Evolutionary conservation across 2,329 filamentous ascomycete genomes (phyloP).

Genomic region (Orbilia quercus): DNA sequence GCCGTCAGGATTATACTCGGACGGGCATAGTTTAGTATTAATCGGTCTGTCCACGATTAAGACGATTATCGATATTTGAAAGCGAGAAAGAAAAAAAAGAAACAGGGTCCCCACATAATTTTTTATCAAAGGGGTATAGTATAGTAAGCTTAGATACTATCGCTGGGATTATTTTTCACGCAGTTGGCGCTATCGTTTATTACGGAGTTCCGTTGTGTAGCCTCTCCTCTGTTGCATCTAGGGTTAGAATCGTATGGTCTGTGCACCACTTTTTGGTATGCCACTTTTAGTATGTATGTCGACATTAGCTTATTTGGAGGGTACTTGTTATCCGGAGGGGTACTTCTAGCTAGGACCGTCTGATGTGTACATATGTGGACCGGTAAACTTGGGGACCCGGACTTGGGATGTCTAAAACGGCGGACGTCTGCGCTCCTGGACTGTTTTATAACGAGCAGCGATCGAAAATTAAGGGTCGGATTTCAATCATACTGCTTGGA

Average conservation of each 20-base stretch:
- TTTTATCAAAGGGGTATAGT: not conserved
- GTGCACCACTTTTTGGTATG: constrained; percentile 35
- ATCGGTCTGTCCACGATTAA: too few relatives aligned
- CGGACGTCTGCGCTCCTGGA: too few relatives aligned
- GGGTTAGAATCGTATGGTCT: constrained; percentile 36
- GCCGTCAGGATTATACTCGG: constrained; percentile 31
- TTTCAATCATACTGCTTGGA: too few relatives aligned
- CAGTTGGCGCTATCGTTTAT: constrained; percentile 52
- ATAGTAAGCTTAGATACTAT: constrained; percentile 2
- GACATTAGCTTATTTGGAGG: constrained; percentile 17
- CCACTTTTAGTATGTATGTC: too few relatives aligned
- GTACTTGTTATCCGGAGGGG: constrained; percentile 24
- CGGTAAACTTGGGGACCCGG: too few relatives aligned
- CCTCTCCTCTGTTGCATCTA: not conserved
- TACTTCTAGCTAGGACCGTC: not conserved
- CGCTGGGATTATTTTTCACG: constrained; percentile 36
- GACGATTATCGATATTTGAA: too few relatives aligned
- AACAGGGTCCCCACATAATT: not conserved
- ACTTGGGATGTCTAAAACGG: too few relatives aligned
- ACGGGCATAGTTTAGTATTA: constrained; percentile 22
- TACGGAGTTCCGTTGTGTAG: constrained; percentile 2
- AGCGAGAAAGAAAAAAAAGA: not conserved
- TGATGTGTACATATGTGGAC: too few relatives aligned
- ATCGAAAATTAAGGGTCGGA: too few relatives aligned
- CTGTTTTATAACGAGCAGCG: too few relatives aligned